Evolutionary conservation across 2,329 filamentous ascomycete species (phyloP), one percentile per base, ranked within the genome.

Genomic region (Diplodia seriata): DNA sequence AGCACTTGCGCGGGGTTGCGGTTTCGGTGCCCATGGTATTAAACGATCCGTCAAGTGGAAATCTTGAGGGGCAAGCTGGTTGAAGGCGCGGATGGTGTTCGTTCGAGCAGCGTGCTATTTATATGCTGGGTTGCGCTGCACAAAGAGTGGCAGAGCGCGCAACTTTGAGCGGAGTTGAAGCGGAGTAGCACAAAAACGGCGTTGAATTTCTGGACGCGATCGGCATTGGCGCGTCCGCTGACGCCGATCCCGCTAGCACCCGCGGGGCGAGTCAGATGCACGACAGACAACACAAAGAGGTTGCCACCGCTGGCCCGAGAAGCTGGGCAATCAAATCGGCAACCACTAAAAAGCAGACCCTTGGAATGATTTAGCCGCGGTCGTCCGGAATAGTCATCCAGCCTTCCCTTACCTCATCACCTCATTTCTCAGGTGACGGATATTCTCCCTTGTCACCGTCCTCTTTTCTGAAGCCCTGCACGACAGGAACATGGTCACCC

Each of bases 1-100:
- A 84, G 78, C 95, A 99, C 80, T 89, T 90, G 76, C 87, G 88
- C 81, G 88, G 87, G 69, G 72, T 70, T 33, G 73, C 36, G 53
- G 75, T 73, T 70, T 81, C 79, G 66, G 43, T 70, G 50, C 76
- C 73, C 78, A 79, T 80, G 29, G 33, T 49, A 4, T 8, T 59
- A 29, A 31, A 49, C n/a, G 31, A 36, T 63, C 11, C 14, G 23
- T 23, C 38, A 29, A 43, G n/a, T 47, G 18, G n/a, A 38, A 29
- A 31, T n/a, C 40, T 43, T 26, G 53, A 51, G 11, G 29, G 29
- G 5, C 8, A 31, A 9, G 20, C 33, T 2, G 33, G 9, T 12
- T 36, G 9, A 36, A 9, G 33, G 11, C 8, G 33, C 33, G 8
- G 18, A 23, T 15, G 15, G 31, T 15, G 15, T 3, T 23, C 3